Evolutionary conservation across 305 asterid genomes (phyloP), one percentile per base, ranked within the genome.

Genomic region (Fraxinus latifolia): DNA sequence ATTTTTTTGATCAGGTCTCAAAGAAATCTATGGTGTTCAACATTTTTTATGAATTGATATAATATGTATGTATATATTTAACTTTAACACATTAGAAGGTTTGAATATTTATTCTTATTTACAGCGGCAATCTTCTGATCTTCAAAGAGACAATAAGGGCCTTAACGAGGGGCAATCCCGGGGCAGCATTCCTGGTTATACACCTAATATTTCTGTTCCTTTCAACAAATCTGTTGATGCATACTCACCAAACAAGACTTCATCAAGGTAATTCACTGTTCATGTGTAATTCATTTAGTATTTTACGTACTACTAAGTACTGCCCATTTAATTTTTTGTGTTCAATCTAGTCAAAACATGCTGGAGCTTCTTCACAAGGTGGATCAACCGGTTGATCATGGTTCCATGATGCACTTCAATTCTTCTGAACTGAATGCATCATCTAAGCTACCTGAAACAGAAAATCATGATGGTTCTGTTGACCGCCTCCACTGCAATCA

Each of bases 331-430:
- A 85, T 47, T 81, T 21, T 78, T 62, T 83, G 68, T 82, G 27
- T 83, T 84, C 39, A 32, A 80, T 83, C 87, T 87, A 92, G 97
- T 82, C 96, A 90, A 90, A 92, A 91, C 88, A 95, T 95, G 98
- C 90, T 93, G 85, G 96, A 93, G 84, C 94, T 94, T 89, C 91
- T 95, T 84, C 93, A 92, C 86, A 92, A 92, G 93, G 95, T 90
- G 83, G 97, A 95, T 79, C 97, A 92, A 65, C 88, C 90, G 77
- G 83, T 88, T 55, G 90, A 88, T 79, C 85, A 77, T 81, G 87
- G 88, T 80, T 71, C 86, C 27, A 4, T 72, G 81, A 82, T 79
- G 89, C 91, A 87, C 53, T 67, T 81, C 7, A 78, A 80, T 72
- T 71, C 86, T 77, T 81, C 89, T 81, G 93, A 88, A 11, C 83